Evolutionary conservation across 2,329 filamentous ascomycete genomes (phyloP), one percentile per base, ranked within the genome.

Genomic region (Trichoderma sp.): DNA sequence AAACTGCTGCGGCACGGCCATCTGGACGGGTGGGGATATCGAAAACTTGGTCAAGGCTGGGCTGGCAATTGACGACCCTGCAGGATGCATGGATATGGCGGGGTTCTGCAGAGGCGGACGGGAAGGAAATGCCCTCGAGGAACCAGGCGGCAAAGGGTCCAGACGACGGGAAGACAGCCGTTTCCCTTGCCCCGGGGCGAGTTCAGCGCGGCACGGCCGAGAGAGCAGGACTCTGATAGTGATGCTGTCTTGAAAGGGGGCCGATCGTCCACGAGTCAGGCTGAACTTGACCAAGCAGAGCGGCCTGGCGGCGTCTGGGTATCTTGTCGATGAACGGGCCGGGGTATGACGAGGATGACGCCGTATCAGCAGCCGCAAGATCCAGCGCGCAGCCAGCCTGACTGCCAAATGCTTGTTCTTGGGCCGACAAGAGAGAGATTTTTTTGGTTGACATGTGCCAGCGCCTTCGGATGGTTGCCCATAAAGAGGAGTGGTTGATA

Each of bases 21-120:
- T 71, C 70, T 69, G 69, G 69, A 67, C 70, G 71, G 69, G 70
- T 70, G 71, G 71, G 67, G 72, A 71, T 65, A 55, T 65, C 30
- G 21, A 47, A 65, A 41, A 51, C 34, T 65, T 60, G 63, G 60
- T 62, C 57, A 60, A 56, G 43, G 43, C 63, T 55, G 50, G 43
- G 43, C 63, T 55, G 56, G 63, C 30, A 54, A 45, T 30, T 60
- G 63, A 60, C 54, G 56, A 48, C 63, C 50, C 30, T 44, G 44
- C 21, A 43, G n/a, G 41, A 30, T 54, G 57, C 28, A 61, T 47
- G 58, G 19, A 21, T 21, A 47, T 55, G 57, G 57, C 63, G 63
- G 63, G 57, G 63, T 61, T 56, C 55, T 34, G 51, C 26, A 14
- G 12, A 44, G 48, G 39, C 39, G 21, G 48, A 60, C 19, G 47